A percentile compares a stretch with the other conserved stretches of the same genome.
phyloP scores from a whole-genome alignment of 768 basidiomycete genomes.

The Boletus fagicola region DNA sequence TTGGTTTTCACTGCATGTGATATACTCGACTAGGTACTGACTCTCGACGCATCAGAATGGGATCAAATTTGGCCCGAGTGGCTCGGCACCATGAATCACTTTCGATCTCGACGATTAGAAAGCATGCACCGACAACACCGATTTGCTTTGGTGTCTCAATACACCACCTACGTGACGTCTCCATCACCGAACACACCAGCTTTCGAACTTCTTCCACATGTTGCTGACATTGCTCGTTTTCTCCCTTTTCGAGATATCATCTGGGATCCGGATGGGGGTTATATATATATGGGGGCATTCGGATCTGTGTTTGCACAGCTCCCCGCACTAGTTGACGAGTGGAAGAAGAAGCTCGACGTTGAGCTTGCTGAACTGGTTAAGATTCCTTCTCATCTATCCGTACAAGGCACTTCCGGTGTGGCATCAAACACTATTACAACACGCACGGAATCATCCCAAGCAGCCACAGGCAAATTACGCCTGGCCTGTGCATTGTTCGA shows the following conservation, averaged over 20 bases:
- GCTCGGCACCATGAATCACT: neutral
- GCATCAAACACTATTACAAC: neutral
- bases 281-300: neutral
- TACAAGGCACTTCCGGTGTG: neutral
- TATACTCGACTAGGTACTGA: neutral
- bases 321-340: neutral
- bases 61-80: constrained; percentile 6
- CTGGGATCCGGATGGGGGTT: neutral
- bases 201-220: constrained; percentile 10
- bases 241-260: neutral
- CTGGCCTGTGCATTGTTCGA: neutral
- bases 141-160: neutral
- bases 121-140: neutral
- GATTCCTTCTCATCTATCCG: neutral
- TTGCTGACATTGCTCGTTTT: neutral
- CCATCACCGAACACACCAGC: neutral
- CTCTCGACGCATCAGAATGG: constrained; percentile 7
- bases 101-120: neutral
- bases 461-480: neutral
- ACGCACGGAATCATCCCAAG: neutral
- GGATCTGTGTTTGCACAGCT: neutral
- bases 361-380: neutral
- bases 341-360: neutral
- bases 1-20: neutral
- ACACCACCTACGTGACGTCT: neutral